Evolutionary conservation across 805 yeast genomes (phyloP), one percentile per base, ranked within the genome.

Genomic region (Candida pini): DNA sequence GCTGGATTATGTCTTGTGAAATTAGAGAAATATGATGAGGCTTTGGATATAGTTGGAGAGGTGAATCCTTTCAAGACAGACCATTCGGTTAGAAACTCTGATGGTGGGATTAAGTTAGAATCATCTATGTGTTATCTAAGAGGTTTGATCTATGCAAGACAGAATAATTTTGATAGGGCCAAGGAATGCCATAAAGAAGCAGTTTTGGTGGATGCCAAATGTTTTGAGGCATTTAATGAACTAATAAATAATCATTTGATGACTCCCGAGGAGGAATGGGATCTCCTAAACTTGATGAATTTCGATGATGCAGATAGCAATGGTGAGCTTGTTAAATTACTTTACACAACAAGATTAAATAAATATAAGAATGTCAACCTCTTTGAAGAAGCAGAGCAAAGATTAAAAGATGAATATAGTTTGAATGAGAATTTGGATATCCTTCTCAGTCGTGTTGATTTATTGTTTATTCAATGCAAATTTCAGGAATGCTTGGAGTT

Each of bases 191-290:
- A 78, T 49, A 77, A 78, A 51, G 96, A 87, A 51, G 96, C 97
- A 1, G 78, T 89, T 0, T 47, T 75, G 45, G 86, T 85, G 2
- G 97, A 90, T 57, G 88, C 84, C 6, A 86, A 88, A 56, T 92
- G 97, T 58, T 90, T 68, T 56, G 98, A 90, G 47, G 97, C 97
- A 1, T 87, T 87, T 54, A 76, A 84, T 48, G 88, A 83, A 52
- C 68, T 90, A 33, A 71, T 84, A 2, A 62, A 71, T 28, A 81
- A 82, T 46, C 81, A 80, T 50, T 69, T 87, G 48, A 62, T 90
- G 60, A 73, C 92, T 0, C 95, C 97, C 0, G 58, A 65, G 13
- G 97, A 90, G 51, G 94, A 88, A 59, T 84, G 95, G 92, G 86
- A 81, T 24, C 70, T 92, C 24, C 55, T 88, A 8, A 63, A 71